Base-by-base conservation (phyloP, 2,329 filamentous ascomycete genomes). In the Raffaelea arxii region DNA sequence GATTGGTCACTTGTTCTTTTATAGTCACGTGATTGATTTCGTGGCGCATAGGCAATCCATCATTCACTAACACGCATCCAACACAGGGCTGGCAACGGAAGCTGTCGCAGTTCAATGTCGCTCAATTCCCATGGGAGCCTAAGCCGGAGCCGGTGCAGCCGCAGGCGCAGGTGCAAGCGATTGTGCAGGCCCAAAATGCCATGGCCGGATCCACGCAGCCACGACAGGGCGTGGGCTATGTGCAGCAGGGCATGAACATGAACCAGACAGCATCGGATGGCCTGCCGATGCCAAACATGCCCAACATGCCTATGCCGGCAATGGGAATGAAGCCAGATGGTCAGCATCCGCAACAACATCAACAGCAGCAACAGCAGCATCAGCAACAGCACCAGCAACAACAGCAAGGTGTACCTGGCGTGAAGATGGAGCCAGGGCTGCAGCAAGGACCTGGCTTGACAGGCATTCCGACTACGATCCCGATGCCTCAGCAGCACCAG, bases 61-160 rank as follows among this genome's bases (percentile, higher is more conserved):
- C 35, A 16, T 36, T 38, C 19, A 36, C 48, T 52, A n/a, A 52
- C 44, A 35, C 23, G 4, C 11, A 22, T 21, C 19, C 46, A 41
- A 24, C 37, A 51, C 62, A 97, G 90, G 86, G 83, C 68, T 98
- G 92, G 92, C 90, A 97, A 72, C 75, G 82, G 58, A 96, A 94
- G 66, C 75, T 98, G 30, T 85, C 90, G 1, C 80, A 81, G 55
- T 80, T 94, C 54, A 80, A 84, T 54, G 84, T 97, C 51, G 92
- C 92, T 49, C 72, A 78, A 48, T 96, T 97, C 62, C 91, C 92
- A 11, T 98, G 92, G 92, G 92, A 98, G 61, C 91, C 92, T 38
- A 82, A 85, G 60, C 83, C 84, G 43, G 82, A 85, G 44, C 75
- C 68, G 55, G 57, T 44, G 22, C 41, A 35, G 41, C 58, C 71